Conservation (phyloP, 768 basidiomycete genomes). For the Boletus barrowsii region DNA sequence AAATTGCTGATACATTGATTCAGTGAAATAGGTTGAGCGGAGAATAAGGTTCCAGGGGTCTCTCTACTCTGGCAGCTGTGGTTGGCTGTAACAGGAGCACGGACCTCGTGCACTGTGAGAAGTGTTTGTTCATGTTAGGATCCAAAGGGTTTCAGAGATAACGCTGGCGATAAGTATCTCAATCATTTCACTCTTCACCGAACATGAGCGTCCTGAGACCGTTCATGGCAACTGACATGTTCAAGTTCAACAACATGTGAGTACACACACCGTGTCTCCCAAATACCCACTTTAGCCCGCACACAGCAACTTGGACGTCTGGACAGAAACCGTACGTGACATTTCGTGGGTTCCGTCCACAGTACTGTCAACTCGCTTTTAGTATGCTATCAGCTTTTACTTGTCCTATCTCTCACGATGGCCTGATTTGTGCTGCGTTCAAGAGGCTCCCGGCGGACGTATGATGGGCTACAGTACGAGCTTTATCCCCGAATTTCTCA, state of each 20-base stretch:
- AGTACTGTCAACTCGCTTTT: background rate
- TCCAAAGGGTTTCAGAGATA: constrained; percentile 12
- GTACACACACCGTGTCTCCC: constrained; percentile 19
- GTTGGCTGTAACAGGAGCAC: background rate
- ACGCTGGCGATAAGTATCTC: background rate
- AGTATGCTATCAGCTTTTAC: constrained; percentile 91
- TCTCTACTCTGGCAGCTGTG: background rate
- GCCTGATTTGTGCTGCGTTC: constrained; percentile 87
- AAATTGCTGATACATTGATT: constrained; percentile 36
- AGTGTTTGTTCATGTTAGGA: constrained; percentile 32
- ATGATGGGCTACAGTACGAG: constrained; percentile 91
- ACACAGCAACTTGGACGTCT: constrained; percentile 85
- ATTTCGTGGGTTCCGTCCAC: background rate
- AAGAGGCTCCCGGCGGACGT: constrained; percentile 75
- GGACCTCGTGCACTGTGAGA: constrained; percentile 29
- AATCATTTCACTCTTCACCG: background rate
- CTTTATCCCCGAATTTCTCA: constrained; percentile 2
- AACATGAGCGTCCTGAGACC: constrained; percentile 71
- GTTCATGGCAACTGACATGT: constrained; percentile 85
- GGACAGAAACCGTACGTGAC: constrained; percentile 88
- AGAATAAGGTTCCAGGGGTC: constrained; percentile 32
- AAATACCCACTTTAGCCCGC: constrained; percentile 6
- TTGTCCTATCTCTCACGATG: constrained; percentile 84
- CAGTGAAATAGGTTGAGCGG: constrained; percentile 20
- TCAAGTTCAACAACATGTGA: constrained; percentile 90